A percentile compares a stretch with the other conserved stretches of the same genome.
phyloP scores from a whole-genome alignment of 2,329 filamentous ascomycete species.

The Tolypocladium paradoxum region DNA sequence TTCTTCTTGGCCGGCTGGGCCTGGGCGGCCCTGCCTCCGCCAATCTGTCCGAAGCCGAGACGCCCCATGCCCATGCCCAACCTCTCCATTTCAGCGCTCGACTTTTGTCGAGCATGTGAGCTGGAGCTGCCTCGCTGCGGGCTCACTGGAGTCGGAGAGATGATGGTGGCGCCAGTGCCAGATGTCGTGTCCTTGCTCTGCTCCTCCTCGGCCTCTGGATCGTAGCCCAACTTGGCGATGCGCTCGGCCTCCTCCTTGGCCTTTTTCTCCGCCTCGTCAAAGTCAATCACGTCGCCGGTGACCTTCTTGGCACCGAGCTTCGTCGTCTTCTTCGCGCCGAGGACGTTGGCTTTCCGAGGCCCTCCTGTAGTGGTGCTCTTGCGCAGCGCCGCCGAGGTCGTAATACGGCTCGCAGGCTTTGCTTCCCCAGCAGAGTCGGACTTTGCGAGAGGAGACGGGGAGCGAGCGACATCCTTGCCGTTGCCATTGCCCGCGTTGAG shows the following conservation, averaged over 20 bases:
- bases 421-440: conserved; percentile 42
- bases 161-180: conserved; percentile 51
- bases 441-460: conserved; percentile 71
- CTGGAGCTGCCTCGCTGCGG: conserved; percentile 50
- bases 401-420: conserved; percentile 59
- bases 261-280: conserved; percentile 94
- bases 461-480: conserved; percentile 61
- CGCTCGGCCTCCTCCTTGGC: conserved; percentile 95
- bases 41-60: conserved; percentile 81
- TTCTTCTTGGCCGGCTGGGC: conserved; percentile 56
- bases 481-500: conserved; percentile 59
- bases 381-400: conserved; percentile 69
- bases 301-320: conserved; percentile 95
- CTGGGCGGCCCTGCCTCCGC: conserved; percentile 44
- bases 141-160: conserved; percentile 65
- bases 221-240: conserved; percentile 90
- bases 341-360: conserved; percentile 73
- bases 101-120: conserved; percentile 45
- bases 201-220: conserved; percentile 73
- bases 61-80: conserved; percentile 80
- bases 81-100: conserved; percentile 72
- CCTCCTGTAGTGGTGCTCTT: conserved; percentile 56
- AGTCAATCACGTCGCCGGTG: conserved; percentile 71
- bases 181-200: conserved; percentile 36
- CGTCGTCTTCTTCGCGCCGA: conserved; percentile 71